Percentiles rank a stretch among this genome's conserved stretches.
Evolutionary conservation across 2,329 filamentous ascomycete genomes (phyloP).

Genomic region (Pestalotiopsis sp.): DNA sequence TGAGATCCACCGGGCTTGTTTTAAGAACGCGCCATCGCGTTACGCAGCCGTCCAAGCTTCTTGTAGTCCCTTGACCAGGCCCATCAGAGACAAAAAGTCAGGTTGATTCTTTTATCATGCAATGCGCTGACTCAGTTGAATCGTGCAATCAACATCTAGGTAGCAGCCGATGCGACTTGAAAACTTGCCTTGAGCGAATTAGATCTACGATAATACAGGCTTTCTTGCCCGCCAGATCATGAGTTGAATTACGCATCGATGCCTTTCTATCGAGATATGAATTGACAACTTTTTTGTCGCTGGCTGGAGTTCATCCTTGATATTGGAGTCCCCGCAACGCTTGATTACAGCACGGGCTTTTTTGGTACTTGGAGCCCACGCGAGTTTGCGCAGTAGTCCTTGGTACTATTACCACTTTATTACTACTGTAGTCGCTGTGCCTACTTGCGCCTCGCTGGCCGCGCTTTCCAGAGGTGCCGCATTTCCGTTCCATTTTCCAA

Average conservation of each 20-base stretch:
- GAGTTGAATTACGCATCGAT: neutral
- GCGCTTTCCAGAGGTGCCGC: neutral
- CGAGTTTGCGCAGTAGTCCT: neutral
- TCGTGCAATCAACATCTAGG: neutral
- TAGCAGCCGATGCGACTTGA: neutral
- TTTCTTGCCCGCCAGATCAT: neutral
- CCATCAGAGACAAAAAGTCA: neutral
- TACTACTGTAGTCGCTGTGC: neutral
- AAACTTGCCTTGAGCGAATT: neutral
- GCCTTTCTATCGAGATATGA: neutral
- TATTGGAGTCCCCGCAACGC: neutral
- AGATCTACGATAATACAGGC: neutral
- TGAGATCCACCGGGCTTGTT: neutral
- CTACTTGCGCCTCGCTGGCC: neutral
- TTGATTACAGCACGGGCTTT: neutral
- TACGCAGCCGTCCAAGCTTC: neutral
- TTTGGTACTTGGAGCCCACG: neutral
- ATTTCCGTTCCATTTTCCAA: neutral
- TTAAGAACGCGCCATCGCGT: slow-evolving; percentile 8
- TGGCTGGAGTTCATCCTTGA: neutral
- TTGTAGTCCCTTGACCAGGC: neutral
- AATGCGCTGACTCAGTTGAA: neutral
- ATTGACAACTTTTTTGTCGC: neutral
- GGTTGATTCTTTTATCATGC: neutral
- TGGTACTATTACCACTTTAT: neutral